phyloP scores from a whole-genome alignment of 495 filamentous ascomycete genomes.

The Extremus antarcticus region DNA sequence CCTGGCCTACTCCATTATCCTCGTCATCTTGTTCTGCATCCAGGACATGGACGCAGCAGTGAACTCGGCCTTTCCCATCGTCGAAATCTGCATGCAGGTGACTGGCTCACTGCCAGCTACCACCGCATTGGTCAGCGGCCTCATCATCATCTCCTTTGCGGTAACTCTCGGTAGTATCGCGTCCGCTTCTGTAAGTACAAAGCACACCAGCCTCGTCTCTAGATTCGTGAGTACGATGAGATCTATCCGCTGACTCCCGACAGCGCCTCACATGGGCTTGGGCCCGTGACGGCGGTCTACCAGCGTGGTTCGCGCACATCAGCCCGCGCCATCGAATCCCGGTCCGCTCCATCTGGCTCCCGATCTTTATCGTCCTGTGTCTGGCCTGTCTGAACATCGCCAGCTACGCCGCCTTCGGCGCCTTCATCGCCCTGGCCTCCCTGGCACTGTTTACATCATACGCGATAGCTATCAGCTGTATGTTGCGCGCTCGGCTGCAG shows the following conservation, averaged over 20 bases:
- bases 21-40: constrained; percentile 1
- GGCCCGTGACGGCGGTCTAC: constrained; percentile 5
- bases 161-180: background rate
- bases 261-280: constrained; percentile 1
- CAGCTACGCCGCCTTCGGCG: background rate
- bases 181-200: too few relatives aligned
- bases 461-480: constrained; percentile 6
- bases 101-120: background rate
- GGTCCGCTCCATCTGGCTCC: constrained; percentile 5
- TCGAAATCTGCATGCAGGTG: background rate
- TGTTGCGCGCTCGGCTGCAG: background rate
- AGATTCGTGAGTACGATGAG: too few relatives aligned
- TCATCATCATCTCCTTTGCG: background rate
- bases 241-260: too few relatives aligned
- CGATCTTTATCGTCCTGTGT: constrained; percentile 7
- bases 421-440: background rate
- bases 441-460: constrained; percentile 8
- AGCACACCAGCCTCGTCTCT: too few relatives aligned
- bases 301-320: constrained; percentile 2
- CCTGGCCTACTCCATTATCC: background rate
- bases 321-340: background rate
- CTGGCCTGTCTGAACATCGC: constrained; percentile 1
- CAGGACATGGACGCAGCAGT: background rate
- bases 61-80: background rate
- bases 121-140: background rate